These are phyloP conservation scores for Dentiscutata heterogama DNA, from an alignment of 371 early-diverging fungal genomes.

Conservation along the genomic window DNA sequence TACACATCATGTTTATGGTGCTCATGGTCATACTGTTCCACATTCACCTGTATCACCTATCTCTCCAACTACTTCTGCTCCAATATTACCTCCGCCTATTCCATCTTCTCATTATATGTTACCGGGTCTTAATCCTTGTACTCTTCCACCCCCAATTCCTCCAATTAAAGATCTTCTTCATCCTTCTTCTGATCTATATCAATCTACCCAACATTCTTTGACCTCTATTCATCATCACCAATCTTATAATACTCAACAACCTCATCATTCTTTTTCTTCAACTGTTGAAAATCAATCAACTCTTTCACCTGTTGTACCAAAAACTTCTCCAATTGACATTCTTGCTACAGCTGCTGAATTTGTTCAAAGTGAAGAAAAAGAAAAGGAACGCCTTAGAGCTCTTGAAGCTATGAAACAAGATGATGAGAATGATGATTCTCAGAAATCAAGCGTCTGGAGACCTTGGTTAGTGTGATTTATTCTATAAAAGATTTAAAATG, in stretches of 20 bases:
- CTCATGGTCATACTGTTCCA: conserved; percentile 25
- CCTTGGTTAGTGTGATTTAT: conserved; percentile 40
- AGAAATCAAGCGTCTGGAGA: conserved; percentile 22
- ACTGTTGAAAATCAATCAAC: not conserved
- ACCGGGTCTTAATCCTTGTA: not conserved
- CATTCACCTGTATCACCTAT: conserved; percentile 17
- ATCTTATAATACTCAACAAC: not conserved
- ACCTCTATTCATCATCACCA: not conserved
- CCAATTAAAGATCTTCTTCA: conserved; percentile 4
- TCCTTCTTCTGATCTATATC: not conserved
- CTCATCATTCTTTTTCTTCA: not conserved
- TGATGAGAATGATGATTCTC: not conserved
- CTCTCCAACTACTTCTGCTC: conserved; percentile 23
- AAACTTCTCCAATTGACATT: conserved; percentile 23
- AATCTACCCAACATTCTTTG: not conserved
- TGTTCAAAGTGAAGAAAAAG: conserved; percentile 30
- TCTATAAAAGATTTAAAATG: not conserved
- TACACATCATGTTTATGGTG: conserved; percentile 34
- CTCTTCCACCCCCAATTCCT: conserved; percentile 24
- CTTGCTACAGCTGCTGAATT: conserved; percentile 43
- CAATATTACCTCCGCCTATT: conserved; percentile 31
- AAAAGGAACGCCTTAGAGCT: not conserved
- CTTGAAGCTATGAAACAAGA: not conserved
- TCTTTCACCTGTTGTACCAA: no score
- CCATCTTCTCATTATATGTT: conserved; percentile 40